Base-by-base conservation (phyloP, 371 early-diverging fungal species). In the Rhizopus stolonifer region DNA sequence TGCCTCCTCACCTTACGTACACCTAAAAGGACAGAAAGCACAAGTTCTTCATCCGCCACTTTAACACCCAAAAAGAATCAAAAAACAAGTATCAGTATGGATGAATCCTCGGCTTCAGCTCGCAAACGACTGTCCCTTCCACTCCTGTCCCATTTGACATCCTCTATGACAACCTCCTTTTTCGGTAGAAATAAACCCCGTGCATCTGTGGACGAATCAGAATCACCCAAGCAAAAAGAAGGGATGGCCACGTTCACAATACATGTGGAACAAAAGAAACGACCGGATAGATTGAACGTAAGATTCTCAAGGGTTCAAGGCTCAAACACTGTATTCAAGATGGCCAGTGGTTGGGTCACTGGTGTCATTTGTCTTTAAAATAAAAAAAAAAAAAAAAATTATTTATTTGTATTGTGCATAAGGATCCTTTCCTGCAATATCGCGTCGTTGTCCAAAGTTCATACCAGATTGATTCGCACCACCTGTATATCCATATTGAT, bases 401-500 rank as follows among this genome's bases (percentile, higher is more conserved):
- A 21, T 39, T 53, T 58, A 57, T 52, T 64, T 64, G 38, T 58
- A 58, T 45, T 64, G 59, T 33, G 59, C 54, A 46, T 63, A 51
- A 34, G 64, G 56, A 45, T 64, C 64, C 17, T 34, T 54, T 22
- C 74, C 80, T 29, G 66, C 73, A 48, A 80, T 77, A 29, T 83
- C 73, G 23, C 81, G 70, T 33, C 83, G 76, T 40, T 59, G 61
- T 25, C 84, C 84, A 58, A 67, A 76, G 22, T 61, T 61, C 46
- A 72, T 65, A n/a, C 81, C 80, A 15, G 80, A 72, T 57, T 74
- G 79, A 54, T 66, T 82, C 26, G 85, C 81, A 4, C 81, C 85
- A n/a, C 75, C 78, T 32, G 58, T 77, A 51, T 80, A 81, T 14
- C 85, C 82, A 48, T 75, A 78, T 54, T 82, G 85, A 60, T 69